Evolutionary conservation across 2,329 filamentous ascomycete species (phyloP).

Genomic region (Colletotrichum theobromicola): DNA sequence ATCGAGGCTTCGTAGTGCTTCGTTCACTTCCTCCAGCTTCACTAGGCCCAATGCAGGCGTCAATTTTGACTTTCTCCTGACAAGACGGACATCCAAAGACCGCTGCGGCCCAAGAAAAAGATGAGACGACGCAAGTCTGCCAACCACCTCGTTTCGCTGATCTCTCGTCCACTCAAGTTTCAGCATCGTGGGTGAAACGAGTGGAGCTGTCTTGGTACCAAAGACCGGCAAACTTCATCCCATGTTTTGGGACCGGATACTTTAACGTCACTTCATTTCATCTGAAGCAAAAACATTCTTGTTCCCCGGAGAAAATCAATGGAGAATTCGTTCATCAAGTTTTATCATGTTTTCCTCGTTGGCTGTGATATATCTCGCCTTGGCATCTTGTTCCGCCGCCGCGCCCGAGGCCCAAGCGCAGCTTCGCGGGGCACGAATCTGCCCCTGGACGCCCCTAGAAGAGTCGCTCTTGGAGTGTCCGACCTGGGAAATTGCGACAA

Average conservation of each 20-base stretch:
- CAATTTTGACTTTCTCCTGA: neutral
- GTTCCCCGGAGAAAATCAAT: neutral
- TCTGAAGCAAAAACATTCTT: neutral
- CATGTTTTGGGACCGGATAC: neutral
- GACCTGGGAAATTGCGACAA: neutral
- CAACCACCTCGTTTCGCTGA: neutral
- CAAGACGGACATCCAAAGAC: neutral
- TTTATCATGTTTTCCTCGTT: neutral
- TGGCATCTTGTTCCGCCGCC: neutral
- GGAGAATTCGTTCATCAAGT: neutral
- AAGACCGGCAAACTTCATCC: neutral
- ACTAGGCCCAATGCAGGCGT: too few species aligned
- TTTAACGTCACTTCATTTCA: neutral
- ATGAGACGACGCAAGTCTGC: constrained; percentile 6
- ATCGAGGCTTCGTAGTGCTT: too few species aligned
- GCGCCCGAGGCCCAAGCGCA: neutral
- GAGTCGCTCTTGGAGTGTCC: constrained; percentile 5
- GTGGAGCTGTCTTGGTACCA: neutral
- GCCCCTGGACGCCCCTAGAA: constrained; percentile 5
- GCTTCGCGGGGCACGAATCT: neutral
- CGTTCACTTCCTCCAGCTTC: too few species aligned
- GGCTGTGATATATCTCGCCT: neutral
- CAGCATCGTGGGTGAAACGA: constrained; percentile 13
- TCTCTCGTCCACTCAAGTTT: constrained; percentile 7
- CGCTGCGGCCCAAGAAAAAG: neutral